phyloP scores from a whole-genome alignment of 768 basidiomycete genomes.

The Leccinum imitatum region DNA sequence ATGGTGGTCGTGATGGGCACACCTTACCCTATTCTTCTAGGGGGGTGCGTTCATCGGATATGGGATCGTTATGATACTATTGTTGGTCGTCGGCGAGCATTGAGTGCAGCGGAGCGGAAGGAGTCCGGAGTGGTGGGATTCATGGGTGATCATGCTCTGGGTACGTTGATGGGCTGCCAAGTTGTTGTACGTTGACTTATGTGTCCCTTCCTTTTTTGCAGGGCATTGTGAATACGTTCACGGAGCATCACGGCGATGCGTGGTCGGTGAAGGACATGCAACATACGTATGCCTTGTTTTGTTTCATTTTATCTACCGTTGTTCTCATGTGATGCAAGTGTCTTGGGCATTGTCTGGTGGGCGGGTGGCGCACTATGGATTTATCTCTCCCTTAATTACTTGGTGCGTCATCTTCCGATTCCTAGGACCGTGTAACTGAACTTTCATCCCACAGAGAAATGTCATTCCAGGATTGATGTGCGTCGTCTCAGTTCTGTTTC shows the following conservation, averaged over 20 bases:
- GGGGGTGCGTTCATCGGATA: conserved; percentile 89
- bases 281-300: conserved; percentile 63
- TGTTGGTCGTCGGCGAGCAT: conserved; percentile 72
- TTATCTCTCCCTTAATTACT: conserved; percentile 74
- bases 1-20: not conserved
- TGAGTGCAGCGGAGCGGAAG: conserved; percentile 72
- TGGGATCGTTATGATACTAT: conserved; percentile 74
- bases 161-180: conserved; percentile 35
- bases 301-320: not conserved
- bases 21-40: conserved; percentile 26
- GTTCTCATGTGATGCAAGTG: conserved; percentile 36
- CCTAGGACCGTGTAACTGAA: too few relatives aligned
- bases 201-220: not conserved
- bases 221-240: conserved; percentile 81
- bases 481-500: too few relatives aligned
- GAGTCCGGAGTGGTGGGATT: conserved; percentile 85
- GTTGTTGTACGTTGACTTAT: not conserved
- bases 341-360: conserved; percentile 69
- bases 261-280: conserved; percentile 79
- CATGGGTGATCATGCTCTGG: conserved; percentile 60
- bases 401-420: conserved; percentile 40
- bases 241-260: conserved; percentile 75
- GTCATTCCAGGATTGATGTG: too few relatives aligned
- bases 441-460: too few relatives aligned
- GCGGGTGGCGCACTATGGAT: conserved; percentile 91